Evolutionary conservation across 1,284 basidiomycete genomes (phyloP).

Genomic region (Chalciporus piperatoides): DNA sequence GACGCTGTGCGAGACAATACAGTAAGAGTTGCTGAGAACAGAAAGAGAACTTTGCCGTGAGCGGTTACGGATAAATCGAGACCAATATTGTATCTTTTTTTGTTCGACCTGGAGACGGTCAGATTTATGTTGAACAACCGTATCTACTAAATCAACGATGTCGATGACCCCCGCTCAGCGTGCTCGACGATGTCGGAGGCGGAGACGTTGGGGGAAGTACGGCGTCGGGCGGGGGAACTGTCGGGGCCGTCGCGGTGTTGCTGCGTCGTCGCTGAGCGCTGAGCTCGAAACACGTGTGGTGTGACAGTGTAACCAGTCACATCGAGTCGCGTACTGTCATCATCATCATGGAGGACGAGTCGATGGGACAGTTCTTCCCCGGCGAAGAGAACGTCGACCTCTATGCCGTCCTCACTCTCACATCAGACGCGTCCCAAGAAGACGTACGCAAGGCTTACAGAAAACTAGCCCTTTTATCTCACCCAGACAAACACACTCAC

Average conservation of each 20-base stretch:
- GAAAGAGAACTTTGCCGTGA: neutral
- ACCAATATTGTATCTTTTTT: conserved; percentile 10
- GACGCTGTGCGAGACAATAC: neutral
- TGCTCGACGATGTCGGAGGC: too few species aligned
- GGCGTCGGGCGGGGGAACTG: too few species aligned
- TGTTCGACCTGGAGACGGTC: neutral
- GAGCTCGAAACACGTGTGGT: conserved; percentile 1
- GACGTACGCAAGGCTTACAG: conserved; percentile 84
- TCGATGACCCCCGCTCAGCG: too few species aligned
- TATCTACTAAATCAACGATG: too few species aligned
- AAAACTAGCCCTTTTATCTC: conserved; percentile 74
- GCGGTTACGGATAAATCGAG: neutral
- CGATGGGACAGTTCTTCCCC: conserved; percentile 75
- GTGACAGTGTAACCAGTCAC: conserved; percentile 9
- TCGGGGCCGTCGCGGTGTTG: neutral
- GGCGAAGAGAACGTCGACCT: conserved; percentile 66
- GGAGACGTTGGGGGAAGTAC: too few species aligned
- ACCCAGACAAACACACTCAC: conserved; percentile 84
- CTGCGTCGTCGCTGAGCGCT: neutral
- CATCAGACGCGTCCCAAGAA: conserved; percentile 51
- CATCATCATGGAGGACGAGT: conserved; percentile 66
- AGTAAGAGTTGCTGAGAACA: too few species aligned
- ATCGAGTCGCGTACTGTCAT: conserved; percentile 9
- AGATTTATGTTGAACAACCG: too few species aligned
- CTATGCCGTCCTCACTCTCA: conserved; percentile 67